These are phyloP conservation scores for Heterobasidion annosum DNA, from an alignment of 1,284 basidiomycete genomes.

Conservation along the genomic window DNA sequence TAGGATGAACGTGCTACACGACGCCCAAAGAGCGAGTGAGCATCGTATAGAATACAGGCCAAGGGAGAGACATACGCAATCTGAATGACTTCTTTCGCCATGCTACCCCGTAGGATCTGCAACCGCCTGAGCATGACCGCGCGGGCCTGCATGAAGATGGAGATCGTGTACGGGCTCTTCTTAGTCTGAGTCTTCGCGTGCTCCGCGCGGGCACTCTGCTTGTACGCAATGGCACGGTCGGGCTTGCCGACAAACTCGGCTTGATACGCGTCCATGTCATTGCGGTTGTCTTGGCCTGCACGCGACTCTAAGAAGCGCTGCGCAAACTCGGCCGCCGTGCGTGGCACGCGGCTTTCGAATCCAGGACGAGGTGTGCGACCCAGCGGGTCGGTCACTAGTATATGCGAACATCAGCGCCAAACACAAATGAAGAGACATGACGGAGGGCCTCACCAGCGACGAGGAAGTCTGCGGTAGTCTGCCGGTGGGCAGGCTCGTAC, in stretches of 20 bases:
- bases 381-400: slow-evolving; percentile 31
- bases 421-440: neutral
- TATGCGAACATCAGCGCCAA: neutral
- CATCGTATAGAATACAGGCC: neutral
- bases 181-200: slow-evolving; percentile 27
- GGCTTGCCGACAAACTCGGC: slow-evolving; percentile 23
- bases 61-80: neutral
- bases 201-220: slow-evolving; percentile 40
- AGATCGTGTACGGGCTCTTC: slow-evolving; percentile 21
- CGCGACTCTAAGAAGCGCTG: slow-evolving; percentile 35
- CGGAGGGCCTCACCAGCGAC: slow-evolving; percentile 22
- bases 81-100: slow-evolving; percentile 20
- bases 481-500: slow-evolving; percentile 42
- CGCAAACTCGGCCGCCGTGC: slow-evolving; percentile 40
- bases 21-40: slow-evolving; percentile 5
- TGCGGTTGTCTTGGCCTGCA: slow-evolving; percentile 27
- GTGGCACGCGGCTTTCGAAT: slow-evolving; percentile 31
- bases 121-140: slow-evolving; percentile 55
- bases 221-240: slow-evolving; percentile 26
- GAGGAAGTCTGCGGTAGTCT: slow-evolving; percentile 57
- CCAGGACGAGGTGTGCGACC: neutral
- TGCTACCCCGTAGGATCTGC: slow-evolving; percentile 60
- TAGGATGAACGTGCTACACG: slow-evolving; percentile 34
- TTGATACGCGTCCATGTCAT: slow-evolving; percentile 36
- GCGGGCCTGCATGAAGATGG: slow-evolving; percentile 46